phyloP scores from a whole-genome alignment of 768 basidiomycete species.

The Pleurotus tuber-regium region DNA sequence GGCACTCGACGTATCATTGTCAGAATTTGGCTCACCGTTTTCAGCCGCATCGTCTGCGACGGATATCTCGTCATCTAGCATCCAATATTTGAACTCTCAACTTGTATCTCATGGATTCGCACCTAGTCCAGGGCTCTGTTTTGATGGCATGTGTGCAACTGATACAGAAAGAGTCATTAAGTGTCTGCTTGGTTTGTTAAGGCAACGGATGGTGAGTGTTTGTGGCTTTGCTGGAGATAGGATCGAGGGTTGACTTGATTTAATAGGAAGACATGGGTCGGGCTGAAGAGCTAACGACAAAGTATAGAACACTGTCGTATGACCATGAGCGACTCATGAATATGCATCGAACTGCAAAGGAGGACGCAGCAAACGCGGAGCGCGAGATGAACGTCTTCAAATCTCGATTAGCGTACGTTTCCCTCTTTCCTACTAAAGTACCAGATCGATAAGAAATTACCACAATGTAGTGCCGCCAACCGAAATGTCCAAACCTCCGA shows the following conservation, averaged over 20 bases:
- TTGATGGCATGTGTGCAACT: conserved; percentile 59
- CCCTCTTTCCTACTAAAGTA: not conserved
- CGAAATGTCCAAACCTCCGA: conserved; percentile 60
- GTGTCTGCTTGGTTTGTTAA: conserved; percentile 73
- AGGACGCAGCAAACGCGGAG: conserved; percentile 69
- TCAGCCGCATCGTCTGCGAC: conserved; percentile 45
- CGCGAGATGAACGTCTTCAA: conserved; percentile 75
- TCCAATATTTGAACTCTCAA: conserved; percentile 81
- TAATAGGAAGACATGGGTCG: conserved; percentile 67
- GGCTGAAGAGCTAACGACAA: conserved; percentile 75
- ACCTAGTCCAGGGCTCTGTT: conserved; percentile 56
- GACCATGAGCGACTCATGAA: conserved; percentile 74
- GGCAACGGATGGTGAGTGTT: conserved; percentile 77
- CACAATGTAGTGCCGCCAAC: conserved; percentile 37
- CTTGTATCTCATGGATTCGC: conserved; percentile 80
- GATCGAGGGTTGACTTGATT: not conserved
- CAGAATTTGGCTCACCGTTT: conserved; percentile 39
- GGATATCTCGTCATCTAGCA: conserved; percentile 52
- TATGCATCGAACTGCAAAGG: conserved; percentile 58
- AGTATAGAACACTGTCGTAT: conserved; percentile 73
- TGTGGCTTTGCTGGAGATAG: not conserved
- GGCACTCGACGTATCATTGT: conserved; percentile 45
- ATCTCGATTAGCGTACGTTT: conserved; percentile 65
- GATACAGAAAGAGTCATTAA: conserved; percentile 62
- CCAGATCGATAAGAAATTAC: conserved; percentile 3